Evolutionary conservation across 257 asterid species (phyloP), one percentile per base, ranked within the genome.

Genomic region (Oldenlandia corymbosa): DNA sequence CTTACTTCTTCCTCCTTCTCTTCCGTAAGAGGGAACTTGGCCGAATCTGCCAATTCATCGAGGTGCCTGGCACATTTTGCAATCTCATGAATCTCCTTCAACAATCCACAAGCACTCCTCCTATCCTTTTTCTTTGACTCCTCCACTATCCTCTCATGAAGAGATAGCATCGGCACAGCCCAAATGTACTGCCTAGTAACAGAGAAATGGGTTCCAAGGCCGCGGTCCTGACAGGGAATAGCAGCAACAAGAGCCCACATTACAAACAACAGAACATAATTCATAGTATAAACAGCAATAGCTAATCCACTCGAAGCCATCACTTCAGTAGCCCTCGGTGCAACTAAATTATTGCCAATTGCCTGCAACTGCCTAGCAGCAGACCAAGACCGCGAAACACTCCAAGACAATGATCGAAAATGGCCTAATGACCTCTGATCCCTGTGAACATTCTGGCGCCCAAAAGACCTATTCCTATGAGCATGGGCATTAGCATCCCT

Each of bases 161-260:
- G 96, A 1, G 84, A 71, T 1, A 76, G 69, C 3, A 93, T 64
- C 0, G 96, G 90, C 7, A 7, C 76, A 0, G 85, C 82, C 99
- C 99, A 93, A 1, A 71, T 1, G 18, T 78, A 84, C 70, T 87
- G 94, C 79, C 81, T 73, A 0, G 84, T 30, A n/a, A 73, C 78
- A 0, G 48, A 11, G 59, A 93, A 84, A 75, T 90, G 91, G 1
- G 87, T 71, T 39, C 87, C 95, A 1, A 93, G 90, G 41, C 99
- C 97, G 0, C 99, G 91, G 49, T 93, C 99, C 58, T 93, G 99
- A 61, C 99, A 93, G 0, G 99, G 99, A 43, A 93, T 90, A 1
- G 97, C 97, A 1, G 99, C 99, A 31, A 93, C 99, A 3, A 93
- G 88, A 16, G 90, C 86, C 96, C 97, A 93, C 95, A 83, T 87